Conservation (phyloP, 352 stramenopile species). For the Globisporangium megalacanthum region DNA sequence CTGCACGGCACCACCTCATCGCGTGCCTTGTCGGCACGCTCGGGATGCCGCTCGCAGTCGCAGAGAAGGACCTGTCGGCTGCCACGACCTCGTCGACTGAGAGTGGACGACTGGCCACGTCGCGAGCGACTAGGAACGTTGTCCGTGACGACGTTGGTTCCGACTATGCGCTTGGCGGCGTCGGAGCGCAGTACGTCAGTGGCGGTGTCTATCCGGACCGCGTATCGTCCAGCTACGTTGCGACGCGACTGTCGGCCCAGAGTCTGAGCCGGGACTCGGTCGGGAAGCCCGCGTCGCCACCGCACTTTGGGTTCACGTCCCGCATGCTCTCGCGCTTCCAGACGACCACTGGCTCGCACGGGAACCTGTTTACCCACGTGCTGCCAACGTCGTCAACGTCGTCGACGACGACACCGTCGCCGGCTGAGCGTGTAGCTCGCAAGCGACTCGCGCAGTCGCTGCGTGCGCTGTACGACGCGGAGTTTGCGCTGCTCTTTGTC, state of each 20-base stretch:
- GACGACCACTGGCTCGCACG: conserved; percentile 25
- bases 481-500: conserved; percentile 53
- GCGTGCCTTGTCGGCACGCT: conserved; percentile 59
- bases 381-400: conserved; percentile 27
- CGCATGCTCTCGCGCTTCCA: conserved; percentile 72
- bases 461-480: conserved; percentile 47
- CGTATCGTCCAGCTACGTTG: too few species aligned
- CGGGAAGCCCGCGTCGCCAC: conserved; percentile 15
- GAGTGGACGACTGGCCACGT: neutral
- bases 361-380: conserved; percentile 52
- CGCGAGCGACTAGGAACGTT: conserved; percentile 4
- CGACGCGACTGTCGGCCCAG: neutral
- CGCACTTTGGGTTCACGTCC: conserved; percentile 56
- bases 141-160: neutral
- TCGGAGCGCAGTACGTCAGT: too few species aligned
- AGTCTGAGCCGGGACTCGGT: neutral
- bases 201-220: too few species aligned
- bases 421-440: conserved; percentile 20
- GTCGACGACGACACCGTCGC: conserved; percentile 3
- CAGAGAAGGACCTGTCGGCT: conserved; percentile 50
- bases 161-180: too few species aligned
- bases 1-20: conserved; percentile 46
- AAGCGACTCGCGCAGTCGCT: conserved; percentile 31
- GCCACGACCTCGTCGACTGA: neutral
- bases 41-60: conserved; percentile 40